These are phyloP conservation scores for Chaetomium fimeti DNA, from an alignment of 495 filamentous ascomycete genomes.

Conservation along the genomic window DNA sequence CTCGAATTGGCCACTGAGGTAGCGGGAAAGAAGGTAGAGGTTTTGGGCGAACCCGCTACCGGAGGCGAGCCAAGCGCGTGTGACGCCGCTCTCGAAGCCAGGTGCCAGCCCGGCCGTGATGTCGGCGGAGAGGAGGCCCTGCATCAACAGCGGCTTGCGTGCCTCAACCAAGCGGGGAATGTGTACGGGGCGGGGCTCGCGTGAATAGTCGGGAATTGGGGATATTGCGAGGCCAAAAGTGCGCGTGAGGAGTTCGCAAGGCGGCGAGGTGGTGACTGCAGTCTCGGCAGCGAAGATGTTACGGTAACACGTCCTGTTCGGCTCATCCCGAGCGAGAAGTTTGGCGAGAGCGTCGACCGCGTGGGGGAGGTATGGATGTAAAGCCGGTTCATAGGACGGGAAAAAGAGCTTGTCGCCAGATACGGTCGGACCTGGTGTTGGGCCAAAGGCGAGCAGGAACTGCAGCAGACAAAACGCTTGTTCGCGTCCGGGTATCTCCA, in stretches of 20 bases:
- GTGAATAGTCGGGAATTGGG: slow-evolving; percentile 66
- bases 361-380: slow-evolving; percentile 85
- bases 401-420: slow-evolving; percentile 66
- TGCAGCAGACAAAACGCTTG: slow-evolving; percentile 84
- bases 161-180: slow-evolving; percentile 67
- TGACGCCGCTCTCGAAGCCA: slow-evolving; percentile 65
- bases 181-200: slow-evolving; percentile 44
- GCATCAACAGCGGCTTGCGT: slow-evolving; percentile 82
- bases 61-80: slow-evolving; percentile 79
- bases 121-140: slow-evolving; percentile 87
- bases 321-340: slow-evolving; percentile 87
- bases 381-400: slow-evolving; percentile 69
- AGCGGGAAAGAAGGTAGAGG: slow-evolving; percentile 67
- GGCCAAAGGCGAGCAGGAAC: slow-evolving; percentile 87
- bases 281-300: slow-evolving; percentile 74
- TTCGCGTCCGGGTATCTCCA: slow-evolving; percentile 82
- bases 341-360: slow-evolving; percentile 91
- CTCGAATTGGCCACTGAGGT: slow-evolving; percentile 61
- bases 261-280: slow-evolving; percentile 47
- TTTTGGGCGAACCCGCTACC: slow-evolving; percentile 82
- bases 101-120: slow-evolving; percentile 76
- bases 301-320: slow-evolving; percentile 79
- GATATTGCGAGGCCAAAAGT: slow-evolving; percentile 86
- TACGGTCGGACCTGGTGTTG: slow-evolving; percentile 58
- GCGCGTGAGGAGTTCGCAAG: slow-evolving; percentile 80